A percentile compares a stretch with the other conserved stretches of the same genome.
Evolutionary conservation across 495 filamentous ascomycete genomes (phyloP).

Genomic region (Penicillium lividum): DNA sequence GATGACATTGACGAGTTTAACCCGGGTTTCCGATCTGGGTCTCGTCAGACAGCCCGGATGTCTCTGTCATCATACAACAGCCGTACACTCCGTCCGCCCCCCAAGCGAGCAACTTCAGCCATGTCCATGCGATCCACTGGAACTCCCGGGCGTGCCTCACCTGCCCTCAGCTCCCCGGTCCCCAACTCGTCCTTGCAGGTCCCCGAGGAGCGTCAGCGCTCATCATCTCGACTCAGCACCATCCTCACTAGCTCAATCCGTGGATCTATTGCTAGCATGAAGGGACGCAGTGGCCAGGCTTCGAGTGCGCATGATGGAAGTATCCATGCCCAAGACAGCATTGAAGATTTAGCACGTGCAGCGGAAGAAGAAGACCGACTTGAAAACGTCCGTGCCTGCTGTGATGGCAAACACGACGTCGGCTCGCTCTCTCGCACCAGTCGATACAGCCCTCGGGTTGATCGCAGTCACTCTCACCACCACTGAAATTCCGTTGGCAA

Average conservation of each 20-base stretch:
- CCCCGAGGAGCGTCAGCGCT: constrained; percentile 41
- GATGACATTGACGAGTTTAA: constrained; percentile 93
- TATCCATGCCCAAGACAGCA: constrained; percentile 67
- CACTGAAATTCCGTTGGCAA: constrained; percentile 28
- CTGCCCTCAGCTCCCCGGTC: constrained; percentile 44
- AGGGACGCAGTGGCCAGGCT: constrained; percentile 39
- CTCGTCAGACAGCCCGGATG: constrained; percentile 56
- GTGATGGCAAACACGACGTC: constrained; percentile 77
- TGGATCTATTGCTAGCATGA: constrained; percentile 44
- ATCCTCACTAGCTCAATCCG: constrained; percentile 48
- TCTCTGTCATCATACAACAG: constrained; percentile 86
- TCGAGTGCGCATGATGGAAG: constrained; percentile 67
- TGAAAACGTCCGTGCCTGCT: constrained; percentile 96
- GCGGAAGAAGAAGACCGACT: constrained; percentile 74
- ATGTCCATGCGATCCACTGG: constrained; percentile 48
- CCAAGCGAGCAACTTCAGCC: constrained; percentile 50
- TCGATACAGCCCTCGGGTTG: constrained; percentile 43
- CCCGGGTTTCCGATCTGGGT: constrained; percentile 59
- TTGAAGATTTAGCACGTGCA: constrained; percentile 76
- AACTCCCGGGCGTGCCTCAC: constrained; percentile 44
- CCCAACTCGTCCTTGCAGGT: constrained; percentile 43
- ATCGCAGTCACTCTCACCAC: constrained; percentile 45
- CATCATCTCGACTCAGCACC: constrained; percentile 46
- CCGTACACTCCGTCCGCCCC: constrained; percentile 59
- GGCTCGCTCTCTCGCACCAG: constrained; percentile 50